Evolutionary conservation across 495 filamentous ascomycete genomes (phyloP), one percentile per base, ranked within the genome.

Genomic region (Elasticomyces elasticus): DNA sequence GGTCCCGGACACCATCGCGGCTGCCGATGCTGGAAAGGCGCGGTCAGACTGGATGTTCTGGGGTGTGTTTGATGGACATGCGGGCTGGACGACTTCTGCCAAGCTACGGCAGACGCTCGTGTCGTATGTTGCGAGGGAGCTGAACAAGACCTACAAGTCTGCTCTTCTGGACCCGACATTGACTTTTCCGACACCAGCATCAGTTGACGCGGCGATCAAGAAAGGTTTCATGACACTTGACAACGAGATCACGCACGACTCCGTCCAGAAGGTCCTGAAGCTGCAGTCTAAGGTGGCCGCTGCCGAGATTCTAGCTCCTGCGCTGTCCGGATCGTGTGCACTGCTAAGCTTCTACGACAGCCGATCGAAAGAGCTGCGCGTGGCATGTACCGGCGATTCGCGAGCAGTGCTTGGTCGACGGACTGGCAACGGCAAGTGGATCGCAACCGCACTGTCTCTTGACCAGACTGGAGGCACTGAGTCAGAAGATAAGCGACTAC

Each of bases 1-100:
- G 70, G 78, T 95, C 12, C 82, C 86, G 1, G 69, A 77, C 24
- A 73, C 67, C 49, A 72, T 79, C 33, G 73, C 77, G 20, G 72
- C 73, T 11, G 68, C 74, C 26, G 66, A 71, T 28, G 72, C 75
- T 56, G 77, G 76, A 28, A 67, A 72, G 5, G 49, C 72, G n/a
- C 80, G 71, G 41, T 88, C 78, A 54, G 92, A 99, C 65, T 99
- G 92, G 92, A 97, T 96, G 88, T 99, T 99, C 67, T 99, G 94
- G 94, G 91, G 88, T 35, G 89, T 99, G 12, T 99, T 95, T 70
- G 92, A 99, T 66, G 92, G 92, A 0, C 92, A 98, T 69, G 85
- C 87, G 25, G 92, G 92, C 61, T 98, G 92, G 92, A 95, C 92
- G 5, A 99, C 92, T 17, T 96, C 91, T 43, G 94, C 94, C 19